phyloP scores from a whole-genome alignment of 176 grass and related monocot species.

The Urochloa ruziziensis region DNA sequence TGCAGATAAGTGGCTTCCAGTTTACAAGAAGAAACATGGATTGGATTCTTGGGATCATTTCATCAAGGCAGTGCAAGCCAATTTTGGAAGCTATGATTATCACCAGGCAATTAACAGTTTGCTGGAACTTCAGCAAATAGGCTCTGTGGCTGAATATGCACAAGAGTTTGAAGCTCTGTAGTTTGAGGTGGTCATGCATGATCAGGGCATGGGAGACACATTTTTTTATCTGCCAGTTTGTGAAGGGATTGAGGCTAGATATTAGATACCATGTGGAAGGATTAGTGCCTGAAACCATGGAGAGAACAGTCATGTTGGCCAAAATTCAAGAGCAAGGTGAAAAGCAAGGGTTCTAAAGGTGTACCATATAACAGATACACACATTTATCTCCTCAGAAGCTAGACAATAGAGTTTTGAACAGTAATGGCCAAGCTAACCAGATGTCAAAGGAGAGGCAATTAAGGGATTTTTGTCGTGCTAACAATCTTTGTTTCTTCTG shows the following conservation, averaged over 20 bases:
- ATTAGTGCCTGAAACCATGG: background rate
- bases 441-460: background rate
- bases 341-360: background rate
- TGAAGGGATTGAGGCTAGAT: background rate
- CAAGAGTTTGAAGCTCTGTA: no score
- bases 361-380: background rate
- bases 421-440: background rate
- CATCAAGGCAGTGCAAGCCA: no score
- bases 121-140: no score
- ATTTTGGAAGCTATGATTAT: no score
- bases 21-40: no score
- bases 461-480: background rate
- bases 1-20: no score
- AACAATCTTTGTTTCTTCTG: background rate
- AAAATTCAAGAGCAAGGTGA: background rate
- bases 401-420: fast-evolving
- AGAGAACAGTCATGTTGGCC: background rate
- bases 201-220: no score
- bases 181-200: no score
- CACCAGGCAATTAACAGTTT: no score
- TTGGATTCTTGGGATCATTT: no score
- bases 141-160: no score
- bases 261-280: background rate
- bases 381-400: fast-evolving
- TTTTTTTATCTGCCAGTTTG: background rate